Percentiles rank a stretch among this genome's conserved stretches.
Evolutionary conservation across 148 eudicot genomes (phyloP).

Genomic region (Persicaria tinctoria): DNA sequence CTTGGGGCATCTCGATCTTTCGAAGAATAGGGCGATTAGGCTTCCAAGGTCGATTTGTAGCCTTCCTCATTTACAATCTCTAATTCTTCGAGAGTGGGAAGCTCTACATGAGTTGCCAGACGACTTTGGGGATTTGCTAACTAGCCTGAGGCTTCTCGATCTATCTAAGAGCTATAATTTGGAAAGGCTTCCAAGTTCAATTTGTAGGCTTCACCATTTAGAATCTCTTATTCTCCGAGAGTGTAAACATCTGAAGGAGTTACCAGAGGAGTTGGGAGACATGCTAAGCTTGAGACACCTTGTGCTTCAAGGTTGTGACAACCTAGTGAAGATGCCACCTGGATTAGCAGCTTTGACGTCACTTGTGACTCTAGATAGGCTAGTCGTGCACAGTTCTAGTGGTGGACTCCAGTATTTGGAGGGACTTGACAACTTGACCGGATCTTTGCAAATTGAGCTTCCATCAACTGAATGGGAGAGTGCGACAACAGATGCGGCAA

Average conservation of each 20-base stretch:
- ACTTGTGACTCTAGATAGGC: constrained; percentile 8
- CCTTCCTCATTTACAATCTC: constrained; percentile 8
- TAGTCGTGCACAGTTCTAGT: not conserved
- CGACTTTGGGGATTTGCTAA: not conserved
- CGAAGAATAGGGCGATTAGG: no score
- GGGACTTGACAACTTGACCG: no score
- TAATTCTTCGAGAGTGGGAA: constrained; percentile 3
- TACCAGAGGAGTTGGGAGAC: not conserved
- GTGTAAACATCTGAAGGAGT: no score
- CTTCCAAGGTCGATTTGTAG: no score
- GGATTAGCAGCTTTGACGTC: constrained; percentile 7
- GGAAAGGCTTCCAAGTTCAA: no score
- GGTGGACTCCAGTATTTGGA: not conserved
- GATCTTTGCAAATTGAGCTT: no score
- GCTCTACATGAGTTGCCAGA: not conserved
- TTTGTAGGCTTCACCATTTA: no score
- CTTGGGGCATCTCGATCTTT: no score
- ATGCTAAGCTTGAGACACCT: constrained; percentile 9
- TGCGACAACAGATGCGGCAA: no score
- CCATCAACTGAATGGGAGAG: no score
- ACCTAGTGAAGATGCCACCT: constrained; percentile 12
- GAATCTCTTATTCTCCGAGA: no score
- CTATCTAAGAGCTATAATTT: no score
- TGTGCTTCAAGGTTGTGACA: constrained; percentile 7
- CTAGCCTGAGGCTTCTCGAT: constrained; percentile 12